These are phyloP conservation scores for Rubus parviflorus DNA, from an alignment of 306 rosid genomes.

Conservation along the genomic window DNA sequence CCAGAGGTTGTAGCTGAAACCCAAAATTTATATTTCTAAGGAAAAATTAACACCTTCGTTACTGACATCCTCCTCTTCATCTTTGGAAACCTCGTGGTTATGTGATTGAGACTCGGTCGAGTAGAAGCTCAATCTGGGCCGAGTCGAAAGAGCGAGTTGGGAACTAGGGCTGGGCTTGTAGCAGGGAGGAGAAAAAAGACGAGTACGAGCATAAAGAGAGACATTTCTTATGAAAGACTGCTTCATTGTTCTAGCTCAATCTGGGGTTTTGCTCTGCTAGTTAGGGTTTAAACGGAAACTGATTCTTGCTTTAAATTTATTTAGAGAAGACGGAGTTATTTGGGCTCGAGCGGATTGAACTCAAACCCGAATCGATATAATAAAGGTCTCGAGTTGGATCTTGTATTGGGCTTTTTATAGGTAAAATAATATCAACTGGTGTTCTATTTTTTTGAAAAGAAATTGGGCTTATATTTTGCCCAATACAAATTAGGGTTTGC, in stretches of 20 bases:
- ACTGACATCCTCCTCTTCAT: slow-evolving; percentile 14
- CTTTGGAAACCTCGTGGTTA: slow-evolving; percentile 13
- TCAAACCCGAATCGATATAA: neutral
- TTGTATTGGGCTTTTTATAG: neutral
- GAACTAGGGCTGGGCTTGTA: slow-evolving; percentile 1
- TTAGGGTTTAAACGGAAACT: slow-evolving; percentile 4
- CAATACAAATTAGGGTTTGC: neutral
- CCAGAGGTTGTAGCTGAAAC: neutral
- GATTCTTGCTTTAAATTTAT: neutral
- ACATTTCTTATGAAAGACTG: slow-evolving; percentile 36
- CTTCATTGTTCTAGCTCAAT: slow-evolving; percentile 34
- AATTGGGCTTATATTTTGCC: neutral
- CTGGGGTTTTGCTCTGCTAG: slow-evolving; percentile 1
- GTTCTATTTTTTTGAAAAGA: neutral
- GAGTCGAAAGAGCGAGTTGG: slow-evolving; percentile 30
- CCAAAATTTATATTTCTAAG: neutral
- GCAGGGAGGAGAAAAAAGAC: slow-evolving; percentile 26
- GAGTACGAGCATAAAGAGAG: slow-evolving; percentile 38
- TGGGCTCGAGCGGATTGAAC: neutral
- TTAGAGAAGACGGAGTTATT: neutral
- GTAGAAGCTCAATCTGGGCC: slow-evolving; percentile 43
- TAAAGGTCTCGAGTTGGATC: neutral
- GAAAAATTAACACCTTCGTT: slow-evolving; percentile 26
- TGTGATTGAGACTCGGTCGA: slow-evolving; percentile 30
- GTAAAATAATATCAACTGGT: neutral